Evolutionary conservation across 2,329 filamentous ascomycete species (phyloP).

Genomic region (Aspergillus glaucus): DNA sequence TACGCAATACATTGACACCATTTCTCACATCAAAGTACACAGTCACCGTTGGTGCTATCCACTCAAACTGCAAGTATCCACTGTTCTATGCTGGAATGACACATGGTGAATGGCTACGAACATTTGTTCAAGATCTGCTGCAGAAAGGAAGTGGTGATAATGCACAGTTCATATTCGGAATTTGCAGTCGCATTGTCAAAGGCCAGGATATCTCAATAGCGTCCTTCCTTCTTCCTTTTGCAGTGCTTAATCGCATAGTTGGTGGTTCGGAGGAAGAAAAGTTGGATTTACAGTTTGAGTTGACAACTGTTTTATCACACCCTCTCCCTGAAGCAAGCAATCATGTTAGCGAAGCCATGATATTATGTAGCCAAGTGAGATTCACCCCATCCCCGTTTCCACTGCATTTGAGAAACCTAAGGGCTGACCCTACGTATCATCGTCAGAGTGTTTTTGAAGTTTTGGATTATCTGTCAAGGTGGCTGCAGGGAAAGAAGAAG

Average conservation of each 20-base stretch:
- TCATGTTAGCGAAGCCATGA: slow-evolving; percentile 65
- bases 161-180: slow-evolving; percentile 70
- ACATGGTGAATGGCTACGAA: slow-evolving; percentile 76
- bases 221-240: slow-evolving; percentile 82
- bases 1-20: slow-evolving; percentile 76
- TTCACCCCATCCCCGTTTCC: background rate
- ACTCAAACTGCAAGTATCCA: slow-evolving; percentile 61
- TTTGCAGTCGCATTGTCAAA: slow-evolving; percentile 73
- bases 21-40: slow-evolving; percentile 81
- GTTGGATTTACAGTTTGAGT: slow-evolving; percentile 62
- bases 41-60: slow-evolving; percentile 55
- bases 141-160: slow-evolving; percentile 69
- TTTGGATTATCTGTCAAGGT: slow-evolving; percentile 84
- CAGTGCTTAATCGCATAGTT: slow-evolving; percentile 75
- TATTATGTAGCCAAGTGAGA: slow-evolving; percentile 77
- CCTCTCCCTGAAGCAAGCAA: slow-evolving; percentile 49
- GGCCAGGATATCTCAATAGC: slow-evolving; percentile 81
- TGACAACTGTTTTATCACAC: slow-evolving; percentile 67
- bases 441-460: slow-evolving; percentile 75
- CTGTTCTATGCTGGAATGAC: slow-evolving; percentile 63
- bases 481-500: slow-evolving; percentile 73
- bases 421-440: background rate
- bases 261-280: slow-evolving; percentile 62
- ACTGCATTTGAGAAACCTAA: background rate
- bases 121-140: slow-evolving; percentile 74